Percentiles rank a stretch among this genome's conserved stretches.
Conservation (phyloP, 441 rosid genomes). For the Sinapis alba region DNA sequence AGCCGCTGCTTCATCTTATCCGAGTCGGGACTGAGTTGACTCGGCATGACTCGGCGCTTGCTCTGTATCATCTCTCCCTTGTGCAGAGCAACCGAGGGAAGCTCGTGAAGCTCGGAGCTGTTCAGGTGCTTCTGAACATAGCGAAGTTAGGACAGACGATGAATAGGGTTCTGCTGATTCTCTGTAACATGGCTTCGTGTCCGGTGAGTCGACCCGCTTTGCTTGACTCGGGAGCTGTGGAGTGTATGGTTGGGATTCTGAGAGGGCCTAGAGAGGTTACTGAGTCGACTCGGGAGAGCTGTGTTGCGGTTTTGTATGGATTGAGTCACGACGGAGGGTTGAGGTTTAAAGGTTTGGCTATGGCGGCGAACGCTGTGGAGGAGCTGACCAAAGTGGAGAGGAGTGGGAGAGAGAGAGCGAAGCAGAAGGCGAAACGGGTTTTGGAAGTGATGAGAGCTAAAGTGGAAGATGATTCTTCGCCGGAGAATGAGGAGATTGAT, state of each 20-base stretch:
- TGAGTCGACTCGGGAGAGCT: constrained; percentile 59
- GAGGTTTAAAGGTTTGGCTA: constrained; percentile 75
- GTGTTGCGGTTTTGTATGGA: constrained; percentile 58
- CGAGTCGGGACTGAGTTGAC: constrained; percentile 60
- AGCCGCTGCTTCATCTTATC: constrained; percentile 67
- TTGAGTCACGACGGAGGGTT: constrained; percentile 69
- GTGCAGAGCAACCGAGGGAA: constrained; percentile 71
- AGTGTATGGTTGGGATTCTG: constrained; percentile 59
- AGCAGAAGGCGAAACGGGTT: constrained; percentile 48
- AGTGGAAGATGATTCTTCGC: constrained; percentile 43
- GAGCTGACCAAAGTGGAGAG: constrained; percentile 56
- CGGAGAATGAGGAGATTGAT: constrained; percentile 54
- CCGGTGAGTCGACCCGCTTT: constrained; percentile 51
- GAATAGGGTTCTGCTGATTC: constrained; percentile 52
- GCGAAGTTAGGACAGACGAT: constrained; percentile 59
- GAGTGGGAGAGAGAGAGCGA: constrained; percentile 47
- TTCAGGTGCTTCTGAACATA: constrained; percentile 56
- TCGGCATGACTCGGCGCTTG: constrained; percentile 76
- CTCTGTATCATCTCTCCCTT: constrained; percentile 79
- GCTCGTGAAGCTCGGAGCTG: constrained; percentile 66
- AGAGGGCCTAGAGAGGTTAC: constrained; percentile 38
- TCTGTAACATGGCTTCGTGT: constrained; percentile 62
- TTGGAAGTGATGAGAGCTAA: constrained; percentile 51
- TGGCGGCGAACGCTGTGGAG: constrained; percentile 64
- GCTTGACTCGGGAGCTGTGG: constrained; percentile 82